These are phyloP conservation scores for Alternaria metachromatica DNA, from an alignment of 2,329 filamentous ascomycete species.

Conservation along the genomic window DNA sequence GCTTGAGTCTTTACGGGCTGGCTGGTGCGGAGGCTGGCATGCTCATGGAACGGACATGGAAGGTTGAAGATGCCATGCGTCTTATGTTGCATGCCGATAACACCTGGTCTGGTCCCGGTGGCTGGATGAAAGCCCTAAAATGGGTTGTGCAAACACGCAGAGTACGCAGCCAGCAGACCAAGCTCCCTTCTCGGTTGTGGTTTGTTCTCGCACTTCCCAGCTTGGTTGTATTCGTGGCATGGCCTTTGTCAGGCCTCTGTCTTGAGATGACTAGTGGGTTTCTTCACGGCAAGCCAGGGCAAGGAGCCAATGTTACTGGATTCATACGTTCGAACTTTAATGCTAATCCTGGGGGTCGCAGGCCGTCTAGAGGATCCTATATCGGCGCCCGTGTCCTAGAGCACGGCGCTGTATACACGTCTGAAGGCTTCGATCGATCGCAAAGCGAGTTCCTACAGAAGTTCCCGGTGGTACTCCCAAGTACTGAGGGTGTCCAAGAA, in stretches of 20 bases:
- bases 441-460: neutral
- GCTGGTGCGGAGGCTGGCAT: neutral
- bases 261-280: neutral
- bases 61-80: neutral
- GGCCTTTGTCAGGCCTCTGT: neutral
- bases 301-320: neutral
- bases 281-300: neutral
- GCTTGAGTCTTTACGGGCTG: neutral
- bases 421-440: neutral
- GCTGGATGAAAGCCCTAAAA: neutral
- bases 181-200: neutral
- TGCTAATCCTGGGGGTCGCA: fast-evolving
- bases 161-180: neutral
- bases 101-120: neutral
- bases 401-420: neutral
- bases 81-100: neutral
- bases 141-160: neutral
- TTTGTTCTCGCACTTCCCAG: neutral
- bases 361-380: neutral
- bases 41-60: neutral
- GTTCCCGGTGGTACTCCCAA: neutral
- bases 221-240: neutral
- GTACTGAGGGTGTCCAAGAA: neutral
- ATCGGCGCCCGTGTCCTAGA: neutral
- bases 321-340: neutral